These are phyloP conservation scores for Erythrophleum ivorense DNA, from an alignment of 331 rosid species.

Conservation along the genomic window DNA sequence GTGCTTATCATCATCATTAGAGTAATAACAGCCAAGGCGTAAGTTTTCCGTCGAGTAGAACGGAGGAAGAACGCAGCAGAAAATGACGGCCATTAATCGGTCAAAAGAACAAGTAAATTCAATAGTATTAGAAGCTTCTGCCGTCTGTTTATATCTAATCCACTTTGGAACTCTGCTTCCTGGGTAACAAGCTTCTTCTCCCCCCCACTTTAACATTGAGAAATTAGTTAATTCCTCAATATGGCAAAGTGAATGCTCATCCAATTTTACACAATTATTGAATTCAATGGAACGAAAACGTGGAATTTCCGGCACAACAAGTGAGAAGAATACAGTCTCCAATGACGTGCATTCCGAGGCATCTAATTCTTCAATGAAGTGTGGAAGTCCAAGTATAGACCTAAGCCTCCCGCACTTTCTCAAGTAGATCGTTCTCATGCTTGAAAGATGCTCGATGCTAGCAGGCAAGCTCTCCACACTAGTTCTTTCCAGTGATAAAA, in stretches of 20 bases:
- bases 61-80: background rate
- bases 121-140: background rate
- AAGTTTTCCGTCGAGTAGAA: background rate
- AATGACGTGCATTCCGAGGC: background rate
- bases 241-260: background rate
- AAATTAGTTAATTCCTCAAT: background rate
- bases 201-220: too few species aligned
- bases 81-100: background rate
- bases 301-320: too few species aligned
- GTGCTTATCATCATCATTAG: background rate
- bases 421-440: background rate
- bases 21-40: background rate
- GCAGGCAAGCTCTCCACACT: background rate
- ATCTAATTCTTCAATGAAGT: background rate
- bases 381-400: background rate
- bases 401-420: background rate
- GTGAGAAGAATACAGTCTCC: background rate
- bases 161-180: background rate
- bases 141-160: background rate
- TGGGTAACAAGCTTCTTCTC: background rate
- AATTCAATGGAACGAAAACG: too few species aligned
- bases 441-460: background rate
- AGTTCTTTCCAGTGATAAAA: background rate
- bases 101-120: background rate
- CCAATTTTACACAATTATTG: background rate